A percentile compares a stretch with the other conserved stretches of the same genome.
Conservation (phyloP, 495 filamentous ascomycete species). For the Podospora pseudoanserina region DNA sequence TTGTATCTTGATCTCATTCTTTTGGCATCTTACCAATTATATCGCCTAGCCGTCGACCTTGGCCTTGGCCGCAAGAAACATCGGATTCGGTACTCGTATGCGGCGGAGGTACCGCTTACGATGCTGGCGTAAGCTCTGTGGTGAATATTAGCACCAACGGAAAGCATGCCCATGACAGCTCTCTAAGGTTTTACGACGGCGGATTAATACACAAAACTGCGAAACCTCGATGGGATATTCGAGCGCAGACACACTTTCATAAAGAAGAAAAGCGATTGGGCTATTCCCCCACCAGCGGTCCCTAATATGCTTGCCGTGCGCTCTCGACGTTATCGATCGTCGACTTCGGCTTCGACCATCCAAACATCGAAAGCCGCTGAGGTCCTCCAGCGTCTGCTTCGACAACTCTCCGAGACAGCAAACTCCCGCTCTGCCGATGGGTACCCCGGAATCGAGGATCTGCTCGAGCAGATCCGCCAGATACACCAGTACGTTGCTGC, state of each 20-base stretch:
- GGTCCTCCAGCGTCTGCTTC: slow-evolving; percentile 58
- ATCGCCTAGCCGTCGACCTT: not conserved
- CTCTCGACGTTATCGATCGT: slow-evolving; percentile 57
- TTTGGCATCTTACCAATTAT: slow-evolving; percentile 1
- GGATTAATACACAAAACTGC: slow-evolving; percentile 2
- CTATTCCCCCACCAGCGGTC: not conserved
- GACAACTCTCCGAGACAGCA: slow-evolving; percentile 42
- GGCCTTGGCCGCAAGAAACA: not conserved
- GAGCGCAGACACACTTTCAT: slow-evolving; percentile 15
- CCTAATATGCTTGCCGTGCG: slow-evolving; percentile 42
- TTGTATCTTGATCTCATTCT: not conserved
- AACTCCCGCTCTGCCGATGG: slow-evolving; percentile 20
- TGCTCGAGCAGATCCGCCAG: slow-evolving; percentile 40
- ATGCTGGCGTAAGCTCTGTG: slow-evolving; percentile 21
- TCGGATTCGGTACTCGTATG: not conserved
- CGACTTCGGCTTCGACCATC: slow-evolving; percentile 56
- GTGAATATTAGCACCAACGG: not conserved
- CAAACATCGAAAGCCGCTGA: slow-evolving; percentile 55
- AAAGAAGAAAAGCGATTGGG: not conserved
- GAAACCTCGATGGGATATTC: slow-evolving; percentile 25
- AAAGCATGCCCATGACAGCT: slow-evolving; percentile 12
- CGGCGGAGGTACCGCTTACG: slow-evolving; percentile 1
- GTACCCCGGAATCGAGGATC: slow-evolving; percentile 41
- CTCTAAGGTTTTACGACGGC: slow-evolving; percentile 14
- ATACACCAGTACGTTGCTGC: slow-evolving; percentile 49